Evolutionary conservation across 2,329 filamentous ascomycete genomes (phyloP).

Genomic region (Diaporthe citri): DNA sequence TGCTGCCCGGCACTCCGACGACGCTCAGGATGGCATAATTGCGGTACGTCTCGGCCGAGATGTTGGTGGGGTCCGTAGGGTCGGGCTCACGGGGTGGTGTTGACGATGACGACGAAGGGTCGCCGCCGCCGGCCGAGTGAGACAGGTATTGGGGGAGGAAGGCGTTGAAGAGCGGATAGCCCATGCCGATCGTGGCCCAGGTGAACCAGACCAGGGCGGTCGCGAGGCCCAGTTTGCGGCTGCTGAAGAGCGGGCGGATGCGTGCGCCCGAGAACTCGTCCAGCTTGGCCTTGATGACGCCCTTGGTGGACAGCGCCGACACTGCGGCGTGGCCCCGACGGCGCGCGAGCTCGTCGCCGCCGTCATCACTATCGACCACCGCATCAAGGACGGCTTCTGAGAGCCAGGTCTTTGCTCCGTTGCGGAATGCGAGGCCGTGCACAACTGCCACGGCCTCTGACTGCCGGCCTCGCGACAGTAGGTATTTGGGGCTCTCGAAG

Average conservation of each 20-base stretch:
- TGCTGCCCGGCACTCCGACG: conserved; percentile 80
- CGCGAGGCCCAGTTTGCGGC: conserved; percentile 63
- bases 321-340: conserved; percentile 35
- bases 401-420: conserved; percentile 79
- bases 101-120: not conserved
- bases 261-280: conserved; percentile 76
- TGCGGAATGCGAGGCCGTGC: conserved; percentile 81
- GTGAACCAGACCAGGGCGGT: conserved; percentile 78
- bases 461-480: conserved; percentile 82
- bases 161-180: conserved; percentile 89
- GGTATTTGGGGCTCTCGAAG: conserved; percentile 87
- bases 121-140: conserved; percentile 54
- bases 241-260: conserved; percentile 74
- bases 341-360: conserved; percentile 4
- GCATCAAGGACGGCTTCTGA: conserved; percentile 76
- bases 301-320: conserved; percentile 47
- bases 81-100: conserved; percentile 48
- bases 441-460: conserved; percentile 84
- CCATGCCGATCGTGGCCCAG: conserved; percentile 88
- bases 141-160: conserved; percentile 90
- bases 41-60: conserved; percentile 72
- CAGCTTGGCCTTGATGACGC: conserved; percentile 69
- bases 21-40: conserved; percentile 87
- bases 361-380: conserved; percentile 59
- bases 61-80: conserved; percentile 48